These are phyloP conservation scores for Suillus occidentalis DNA, from an alignment of 768 basidiomycete species.

Conservation along the genomic window DNA sequence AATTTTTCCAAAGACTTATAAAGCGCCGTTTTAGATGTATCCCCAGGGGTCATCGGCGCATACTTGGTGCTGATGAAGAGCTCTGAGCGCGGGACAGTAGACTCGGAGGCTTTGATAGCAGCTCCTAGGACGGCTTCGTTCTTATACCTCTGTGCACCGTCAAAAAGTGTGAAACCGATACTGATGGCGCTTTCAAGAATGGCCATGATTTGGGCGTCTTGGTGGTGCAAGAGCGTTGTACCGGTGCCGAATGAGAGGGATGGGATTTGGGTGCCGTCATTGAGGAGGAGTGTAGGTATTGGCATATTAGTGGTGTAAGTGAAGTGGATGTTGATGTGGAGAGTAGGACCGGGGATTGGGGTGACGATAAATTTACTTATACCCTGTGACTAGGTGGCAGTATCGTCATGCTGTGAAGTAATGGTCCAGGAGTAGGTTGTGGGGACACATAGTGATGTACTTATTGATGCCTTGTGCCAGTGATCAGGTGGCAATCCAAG, in stretches of 20 bases:
- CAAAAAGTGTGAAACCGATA: conserved; percentile 39
- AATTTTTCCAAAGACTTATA: conserved; percentile 26
- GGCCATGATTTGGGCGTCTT: conserved; percentile 23
- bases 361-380: not conserved
- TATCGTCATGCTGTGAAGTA: too few species aligned
- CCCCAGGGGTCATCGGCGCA: conserved; percentile 39
- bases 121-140: conserved; percentile 41
- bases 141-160: conserved; percentile 38
- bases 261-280: conserved; percentile 37
- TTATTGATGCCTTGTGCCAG: not conserved
- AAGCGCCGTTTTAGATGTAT: conserved; percentile 40
- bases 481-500: not conserved
- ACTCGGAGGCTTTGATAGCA: conserved; percentile 29
- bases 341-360: not conserved
- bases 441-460: too few species aligned
- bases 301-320: conserved; percentile 18
- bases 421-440: too few species aligned
- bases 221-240: conserved; percentile 26
- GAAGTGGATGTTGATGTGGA: not conserved
- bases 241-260: conserved; percentile 40
- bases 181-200: conserved; percentile 30
- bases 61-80: conserved; percentile 63
- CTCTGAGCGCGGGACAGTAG: conserved; percentile 28
- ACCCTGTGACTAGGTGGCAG: not conserved
- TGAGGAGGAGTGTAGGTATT: conserved; percentile 27